Conservation (phyloP, 257 asterid species). For the Lithospermum erythrorhizon region DNA sequence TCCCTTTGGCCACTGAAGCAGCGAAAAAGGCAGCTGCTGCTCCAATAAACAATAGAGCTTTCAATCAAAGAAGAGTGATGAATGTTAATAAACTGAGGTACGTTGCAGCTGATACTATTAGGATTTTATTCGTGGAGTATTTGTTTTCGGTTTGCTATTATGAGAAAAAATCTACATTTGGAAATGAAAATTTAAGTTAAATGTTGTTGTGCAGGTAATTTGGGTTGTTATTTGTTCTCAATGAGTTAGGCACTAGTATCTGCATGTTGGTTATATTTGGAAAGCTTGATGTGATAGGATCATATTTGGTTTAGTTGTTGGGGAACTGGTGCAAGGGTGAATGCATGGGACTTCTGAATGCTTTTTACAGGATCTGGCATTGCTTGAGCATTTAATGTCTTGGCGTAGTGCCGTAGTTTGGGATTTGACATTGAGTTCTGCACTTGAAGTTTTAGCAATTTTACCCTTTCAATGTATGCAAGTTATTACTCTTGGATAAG, state of each 20-base stretch:
- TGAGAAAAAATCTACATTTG: no score
- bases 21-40: constrained; percentile 60
- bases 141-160: no score
- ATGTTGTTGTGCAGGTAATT: constrained; percentile 44
- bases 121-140: not conserved
- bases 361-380: not conserved
- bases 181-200: not conserved
- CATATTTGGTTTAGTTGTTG: not conserved
- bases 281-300: constrained; percentile 14
- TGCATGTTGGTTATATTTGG: constrained; percentile 17
- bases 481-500: not conserved
- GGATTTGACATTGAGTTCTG: not conserved
- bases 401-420: not conserved
- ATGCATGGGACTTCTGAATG: not conserved
- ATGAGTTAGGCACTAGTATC: constrained; percentile 29
- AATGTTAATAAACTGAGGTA: constrained; percentile 61
- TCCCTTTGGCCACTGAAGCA: constrained; percentile 65
- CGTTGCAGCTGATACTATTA: not conserved
- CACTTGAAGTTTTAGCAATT: not conserved
- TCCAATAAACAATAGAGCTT: constrained; percentile 17
- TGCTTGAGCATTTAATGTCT: not conserved
- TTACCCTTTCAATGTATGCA: not conserved
- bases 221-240: constrained; percentile 28
- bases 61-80: constrained; percentile 32
- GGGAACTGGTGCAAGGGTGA: not conserved